phyloP scores from a whole-genome alignment of 345 rosid genomes.

The Arabidopsis suecica region DNA sequence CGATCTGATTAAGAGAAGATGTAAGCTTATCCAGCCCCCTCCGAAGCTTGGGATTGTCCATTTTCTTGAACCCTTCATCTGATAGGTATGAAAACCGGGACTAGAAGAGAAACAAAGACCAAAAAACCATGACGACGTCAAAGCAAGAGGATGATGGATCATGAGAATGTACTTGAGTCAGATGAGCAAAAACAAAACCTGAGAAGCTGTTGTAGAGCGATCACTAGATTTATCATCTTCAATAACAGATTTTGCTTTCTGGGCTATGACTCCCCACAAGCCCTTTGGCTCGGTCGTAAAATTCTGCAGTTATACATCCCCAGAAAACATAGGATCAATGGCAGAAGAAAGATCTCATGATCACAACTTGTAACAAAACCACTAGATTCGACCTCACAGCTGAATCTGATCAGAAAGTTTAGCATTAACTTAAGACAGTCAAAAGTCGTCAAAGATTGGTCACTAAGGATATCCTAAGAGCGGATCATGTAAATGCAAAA shows the following conservation, averaged over 20 bases:
- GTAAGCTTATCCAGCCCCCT: conserved; percentile 70
- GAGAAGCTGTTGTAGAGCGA: conserved; percentile 44
- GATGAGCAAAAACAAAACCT: conserved; percentile 47
- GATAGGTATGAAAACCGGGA: conserved; percentile 46
- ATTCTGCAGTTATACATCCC: conserved; percentile 47
- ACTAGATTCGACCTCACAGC: conserved; percentile 10
- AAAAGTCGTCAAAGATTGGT: conserved; percentile 14
- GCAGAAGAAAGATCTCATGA: conserved; percentile 6
- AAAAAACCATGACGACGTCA: conserved; percentile 26
- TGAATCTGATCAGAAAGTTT: conserved; percentile 15
- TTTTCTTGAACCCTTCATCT: conserved; percentile 56
- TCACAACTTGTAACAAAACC: not conserved
- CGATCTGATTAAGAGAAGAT: conserved; percentile 79
- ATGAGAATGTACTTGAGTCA: conserved; percentile 1
- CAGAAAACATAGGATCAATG: conserved; percentile 20
- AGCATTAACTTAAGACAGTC: not conserved
- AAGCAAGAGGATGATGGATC: not conserved
- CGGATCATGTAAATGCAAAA: conserved; percentile 1
- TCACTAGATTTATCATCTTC: conserved; percentile 65
- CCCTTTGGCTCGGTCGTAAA: conserved; percentile 61
- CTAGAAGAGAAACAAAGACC: conserved; percentile 35
- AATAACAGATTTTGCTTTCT: conserved; percentile 74
- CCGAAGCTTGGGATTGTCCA: conserved; percentile 66
- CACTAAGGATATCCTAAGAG: not conserved
- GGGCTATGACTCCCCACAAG: conserved; percentile 80